Base-by-base conservation (phyloP, 768 basidiomycete species). In the Pleurotus giganteus region DNA sequence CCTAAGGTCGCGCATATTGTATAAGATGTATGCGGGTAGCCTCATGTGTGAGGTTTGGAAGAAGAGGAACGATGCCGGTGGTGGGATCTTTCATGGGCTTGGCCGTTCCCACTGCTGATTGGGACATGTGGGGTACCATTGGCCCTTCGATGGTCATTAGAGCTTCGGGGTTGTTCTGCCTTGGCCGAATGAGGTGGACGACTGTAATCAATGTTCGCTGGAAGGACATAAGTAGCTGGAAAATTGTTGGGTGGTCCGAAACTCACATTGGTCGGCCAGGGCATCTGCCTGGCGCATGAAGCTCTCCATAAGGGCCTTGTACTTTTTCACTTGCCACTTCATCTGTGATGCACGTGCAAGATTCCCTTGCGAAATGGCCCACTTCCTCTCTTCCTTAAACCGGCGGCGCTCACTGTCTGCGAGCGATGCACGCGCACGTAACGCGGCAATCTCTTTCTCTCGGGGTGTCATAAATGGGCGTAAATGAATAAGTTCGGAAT, bases 351-450 rank as follows among this genome's bases (percentile, higher is more conserved):
- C 90, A 43, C 89, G 81, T 7, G 88, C 84, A 41, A 73, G 57
- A 64, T 94, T 91, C 0, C 89, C 89, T 65, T 88, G 84, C 17
- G 88, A 87, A 34, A 86, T 65, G 0, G 91, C 91, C 91, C 91
- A 94, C 66, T 91, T 90, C 60, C 83, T 79, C 69, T 94, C 91
- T 69, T 94, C 91, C 73, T 85, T 89, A 72, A 84, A 89, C 53
- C 89, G 78, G 36, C 91, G 79, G 17, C 88, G 81, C 69, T 94
- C 90, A 57, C 84, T 90, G 61, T 91, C 91, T 23, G 91, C 91
- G 55, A 91, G 69, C 17, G 88, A 85, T 6, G 91, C 91, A 24
- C 88, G 81, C 44, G 89, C 84, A 45, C 89, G 80, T 19, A 94
- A 77, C 12, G 81, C 74, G 28, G 86, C 85, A n/a, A 91, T 79